Evolutionary conservation across 352 stramenopile genomes (phyloP), one percentile per base, ranked within the genome.

Genomic region (Peronospora belbahrii): DNA sequence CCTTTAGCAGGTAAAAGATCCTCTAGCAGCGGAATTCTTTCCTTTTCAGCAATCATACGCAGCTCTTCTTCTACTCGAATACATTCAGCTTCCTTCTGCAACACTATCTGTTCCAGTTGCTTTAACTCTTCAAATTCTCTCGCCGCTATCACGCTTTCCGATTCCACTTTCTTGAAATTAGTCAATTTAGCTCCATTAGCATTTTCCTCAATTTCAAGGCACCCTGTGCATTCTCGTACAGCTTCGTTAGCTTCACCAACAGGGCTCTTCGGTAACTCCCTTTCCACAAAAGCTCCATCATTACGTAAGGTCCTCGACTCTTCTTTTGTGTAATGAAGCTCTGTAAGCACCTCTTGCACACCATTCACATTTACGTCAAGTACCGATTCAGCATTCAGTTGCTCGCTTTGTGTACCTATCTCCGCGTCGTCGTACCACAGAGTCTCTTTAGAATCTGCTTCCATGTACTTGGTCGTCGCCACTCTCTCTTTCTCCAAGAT

Each of bases 31-130:
- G 32, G 42, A 23, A 65, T 48, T 17, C 43, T 42, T 53, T 71
- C 58, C 23, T 63, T 23, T 11, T 63, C 20, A 34, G 62, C 62
- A 52, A 71, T 67, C 10, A 31, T 22, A 7, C 42, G 53, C 10
- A 74, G 43, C 19, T 75, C 59, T 32, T 68, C 44, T 55, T 65
- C 59, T 2, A 46, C 44, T 4, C 33, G 44, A 50, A 57, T 32
- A 24, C 40, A 52, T n/a, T 58, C 48, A 17, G 41, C 19, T 40
- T 70, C 52, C 6, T 52, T 38, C 24, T 70, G 25, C 15, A 64
- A 17, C 13, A 57, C 4, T 25, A 41, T 28, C 11, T 46, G 47
- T 30, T 60, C 59, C 0, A 65, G 40, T 43, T 51, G 44, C 7
- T 56, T 35, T 5, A 65, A 10, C 15, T 61, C 51, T 35, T 47